Percentiles rank a stretch among this genome's conserved stretches.
Evolutionary conservation across 2,329 filamentous ascomycete species (phyloP).

Genomic region (Clarireedia sp.): DNA sequence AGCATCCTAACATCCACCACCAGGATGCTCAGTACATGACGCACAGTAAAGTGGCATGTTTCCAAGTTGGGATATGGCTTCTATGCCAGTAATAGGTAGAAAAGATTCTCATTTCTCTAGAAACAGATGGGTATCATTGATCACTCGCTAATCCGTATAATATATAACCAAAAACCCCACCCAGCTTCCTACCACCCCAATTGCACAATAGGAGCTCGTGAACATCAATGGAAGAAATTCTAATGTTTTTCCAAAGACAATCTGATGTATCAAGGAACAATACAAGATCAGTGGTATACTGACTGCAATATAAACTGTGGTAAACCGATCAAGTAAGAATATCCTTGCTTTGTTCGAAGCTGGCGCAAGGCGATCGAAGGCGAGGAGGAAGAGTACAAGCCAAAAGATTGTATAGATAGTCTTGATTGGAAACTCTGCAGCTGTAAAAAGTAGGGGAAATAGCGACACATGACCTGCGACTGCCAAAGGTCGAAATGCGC

Average conservation of each 20-base stretch:
- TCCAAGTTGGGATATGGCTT: too few species aligned
- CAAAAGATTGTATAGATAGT: slow-evolving; percentile 87
- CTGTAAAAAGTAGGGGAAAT: slow-evolving; percentile 87
- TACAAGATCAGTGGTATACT: slow-evolving; percentile 86
- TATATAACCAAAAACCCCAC: slow-evolving; percentile 89
- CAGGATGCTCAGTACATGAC: neutral
- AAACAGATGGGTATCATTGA: slow-evolving; percentile 16
- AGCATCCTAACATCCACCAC: neutral
- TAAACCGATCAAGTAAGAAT: slow-evolving; percentile 87
- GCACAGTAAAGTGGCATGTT: neutral
- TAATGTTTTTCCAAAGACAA: slow-evolving; percentile 74
- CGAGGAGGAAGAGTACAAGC: slow-evolving; percentile 77
- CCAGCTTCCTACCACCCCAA: slow-evolving; percentile 96
- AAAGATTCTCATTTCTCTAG: neutral
- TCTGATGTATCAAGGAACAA: slow-evolving; percentile 72
- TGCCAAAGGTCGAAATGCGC: slow-evolving; percentile 83
- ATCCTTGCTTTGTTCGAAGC: slow-evolving; percentile 72
- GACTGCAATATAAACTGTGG: slow-evolving; percentile 78
- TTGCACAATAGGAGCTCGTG: slow-evolving; percentile 84
- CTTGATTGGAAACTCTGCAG: slow-evolving; percentile 89
- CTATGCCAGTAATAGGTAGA: neutral
- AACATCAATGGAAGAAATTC: slow-evolving; percentile 97
- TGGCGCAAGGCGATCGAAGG: slow-evolving; percentile 81
- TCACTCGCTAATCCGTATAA: slow-evolving; percentile 42
- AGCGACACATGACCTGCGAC: slow-evolving; percentile 92